A percentile compares a stretch with the other conserved stretches of the same genome.
Conservation (phyloP, 345 rosid species). For the Hirschfeldia incana region DNA sequence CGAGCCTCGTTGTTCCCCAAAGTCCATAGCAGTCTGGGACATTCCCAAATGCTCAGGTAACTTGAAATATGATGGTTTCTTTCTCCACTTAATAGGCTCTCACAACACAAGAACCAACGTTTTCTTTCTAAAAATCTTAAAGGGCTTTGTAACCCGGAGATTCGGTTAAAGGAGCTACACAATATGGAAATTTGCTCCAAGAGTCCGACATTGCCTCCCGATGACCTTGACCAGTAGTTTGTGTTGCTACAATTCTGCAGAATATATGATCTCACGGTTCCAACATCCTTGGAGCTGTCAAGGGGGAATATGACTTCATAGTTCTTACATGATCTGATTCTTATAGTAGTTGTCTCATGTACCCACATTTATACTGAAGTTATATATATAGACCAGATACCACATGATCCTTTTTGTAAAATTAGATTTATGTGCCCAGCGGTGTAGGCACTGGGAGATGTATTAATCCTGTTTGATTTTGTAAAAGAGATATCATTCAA, state of each 20-base stretch:
- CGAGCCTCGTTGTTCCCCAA: constrained; percentile 71
- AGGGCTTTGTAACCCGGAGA: constrained; percentile 76
- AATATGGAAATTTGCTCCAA: constrained; percentile 62
- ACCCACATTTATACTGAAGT: constrained; percentile 27
- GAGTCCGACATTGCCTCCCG: constrained; percentile 71
- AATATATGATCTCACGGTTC: constrained; percentile 34
- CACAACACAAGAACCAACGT: not conserved
- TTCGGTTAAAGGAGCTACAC: constrained; percentile 67
- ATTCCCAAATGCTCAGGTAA: constrained; percentile 89
- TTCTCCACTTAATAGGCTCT: not conserved
- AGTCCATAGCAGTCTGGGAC: constrained; percentile 87
- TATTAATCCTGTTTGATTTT: constrained; percentile 26
- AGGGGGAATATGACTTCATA: constrained; percentile 34
- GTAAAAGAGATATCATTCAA: constrained; percentile 26
- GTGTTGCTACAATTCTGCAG: constrained; percentile 14
- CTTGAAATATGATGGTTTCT: not conserved
- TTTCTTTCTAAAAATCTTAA: constrained; percentile 13
- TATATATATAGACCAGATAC: constrained; percentile 24
- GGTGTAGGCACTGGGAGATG: not conserved
- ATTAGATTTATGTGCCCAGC: constrained; percentile 5
- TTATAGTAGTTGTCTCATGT: constrained; percentile 18
- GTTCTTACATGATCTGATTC: constrained; percentile 33
- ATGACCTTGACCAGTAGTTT: constrained; percentile 42
- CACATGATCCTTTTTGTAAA: constrained; percentile 27
- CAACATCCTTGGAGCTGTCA: constrained; percentile 32